Percentiles rank a stretch among this genome's conserved stretches.
phyloP scores from a whole-genome alignment of 2,329 filamentous ascomycete genomes.

The Chrysoporthe austroafricana region DNA sequence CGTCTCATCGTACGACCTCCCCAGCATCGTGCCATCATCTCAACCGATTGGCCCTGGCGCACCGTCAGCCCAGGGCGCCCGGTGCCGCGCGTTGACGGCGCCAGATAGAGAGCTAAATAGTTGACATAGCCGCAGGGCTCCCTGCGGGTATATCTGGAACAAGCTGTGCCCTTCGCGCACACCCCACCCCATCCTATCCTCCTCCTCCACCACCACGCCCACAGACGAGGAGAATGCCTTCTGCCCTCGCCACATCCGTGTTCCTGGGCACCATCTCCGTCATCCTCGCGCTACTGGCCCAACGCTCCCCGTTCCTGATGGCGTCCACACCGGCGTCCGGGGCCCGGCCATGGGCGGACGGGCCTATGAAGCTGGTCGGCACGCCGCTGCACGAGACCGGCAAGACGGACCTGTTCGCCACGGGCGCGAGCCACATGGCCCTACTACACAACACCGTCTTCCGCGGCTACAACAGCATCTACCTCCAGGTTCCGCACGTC shows the following conservation, averaged over 20 bases:
- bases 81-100: too few relatives aligned
- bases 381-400: constrained; percentile 58
- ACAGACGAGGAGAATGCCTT: constrained; percentile 12
- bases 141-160: background rate
- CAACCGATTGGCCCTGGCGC: background rate
- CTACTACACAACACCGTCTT: constrained; percentile 66
- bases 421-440: constrained; percentile 64
- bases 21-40: background rate
- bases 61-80: too few relatives aligned
- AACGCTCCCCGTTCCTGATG: constrained; percentile 46
- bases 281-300: constrained; percentile 42
- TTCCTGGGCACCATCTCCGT: constrained; percentile 38
- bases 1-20: constrained; percentile 6
- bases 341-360: constrained; percentile 54
- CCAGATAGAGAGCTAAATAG: background rate
- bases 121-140: background rate
- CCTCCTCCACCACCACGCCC: background rate
- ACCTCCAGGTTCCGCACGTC: constrained; percentile 60
- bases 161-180: background rate
- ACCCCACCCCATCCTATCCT: background rate
- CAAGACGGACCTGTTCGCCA: constrained; percentile 62
- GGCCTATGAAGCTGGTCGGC: constrained; percentile 56
- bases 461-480: constrained; percentile 67
- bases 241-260: constrained; percentile 30
- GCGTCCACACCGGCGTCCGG: constrained; percentile 37